Percentiles rank a stretch among this genome's conserved stretches.
Evolutionary conservation across 225 moss, liverwort and hornwort species (phyloP).

Genomic region (Ulota crispa): DNA sequence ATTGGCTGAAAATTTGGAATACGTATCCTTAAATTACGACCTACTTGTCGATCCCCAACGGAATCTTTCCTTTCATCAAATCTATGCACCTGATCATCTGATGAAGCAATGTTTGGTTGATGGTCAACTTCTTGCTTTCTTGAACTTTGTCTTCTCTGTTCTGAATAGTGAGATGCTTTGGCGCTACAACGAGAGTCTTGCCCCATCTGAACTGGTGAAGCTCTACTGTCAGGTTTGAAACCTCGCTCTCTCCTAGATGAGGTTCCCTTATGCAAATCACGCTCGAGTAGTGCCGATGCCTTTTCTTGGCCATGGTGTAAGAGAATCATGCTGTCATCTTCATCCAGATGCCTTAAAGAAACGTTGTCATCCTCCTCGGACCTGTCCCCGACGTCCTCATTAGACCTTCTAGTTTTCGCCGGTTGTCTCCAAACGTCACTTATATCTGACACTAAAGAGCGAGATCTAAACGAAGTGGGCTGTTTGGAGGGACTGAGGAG

Average conservation of each 20-base stretch:
- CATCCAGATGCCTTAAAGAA: conserved; percentile 17
- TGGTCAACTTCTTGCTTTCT: conserved; percentile 26
- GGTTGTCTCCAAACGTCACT: conserved; percentile 21
- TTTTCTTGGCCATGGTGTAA: conserved; percentile 28
- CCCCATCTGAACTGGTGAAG: conserved; percentile 17
- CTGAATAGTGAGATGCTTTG: conserved; percentile 21
- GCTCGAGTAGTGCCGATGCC: conserved; percentile 18
- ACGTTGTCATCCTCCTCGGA: conserved; percentile 24
- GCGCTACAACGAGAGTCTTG: conserved; percentile 7
- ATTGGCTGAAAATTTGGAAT: conserved; percentile 35
- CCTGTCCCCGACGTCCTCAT: conserved; percentile 29
- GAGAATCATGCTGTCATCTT: conserved; percentile 11
- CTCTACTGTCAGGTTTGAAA: conserved; percentile 23
- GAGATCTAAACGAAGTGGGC: conserved; percentile 38
- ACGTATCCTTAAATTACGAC: conserved; percentile 40
- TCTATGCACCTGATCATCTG: conserved; percentile 26
- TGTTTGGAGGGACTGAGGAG: conserved; percentile 46
- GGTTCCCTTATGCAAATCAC: conserved; percentile 22
- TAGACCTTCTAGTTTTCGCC: conserved; percentile 26
- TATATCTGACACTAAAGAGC: conserved; percentile 20
- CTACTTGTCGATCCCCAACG: conserved; percentile 22
- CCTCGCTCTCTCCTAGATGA: conserved; percentile 28
- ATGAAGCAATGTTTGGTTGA: conserved; percentile 23
- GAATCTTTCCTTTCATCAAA: conserved; percentile 6
- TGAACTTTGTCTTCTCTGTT: conserved; percentile 23